Conservation (phyloP, 2,329 filamentous ascomycete species). For the Ophiostoma populinum region DNA sequence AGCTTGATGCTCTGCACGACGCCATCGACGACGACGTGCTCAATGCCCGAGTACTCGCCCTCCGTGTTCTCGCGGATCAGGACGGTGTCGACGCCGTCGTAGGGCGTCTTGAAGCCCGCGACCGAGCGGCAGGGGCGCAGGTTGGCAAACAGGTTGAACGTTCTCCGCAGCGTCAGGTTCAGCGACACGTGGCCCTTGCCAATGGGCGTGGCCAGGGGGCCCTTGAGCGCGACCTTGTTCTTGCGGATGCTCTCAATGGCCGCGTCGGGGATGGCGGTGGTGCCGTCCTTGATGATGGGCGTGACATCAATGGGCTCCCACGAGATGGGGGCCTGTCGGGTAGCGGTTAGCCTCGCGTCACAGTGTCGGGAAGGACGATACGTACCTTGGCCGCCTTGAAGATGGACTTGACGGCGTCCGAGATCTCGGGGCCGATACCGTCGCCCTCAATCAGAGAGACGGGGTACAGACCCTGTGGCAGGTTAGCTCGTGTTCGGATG, state of each 20-base stretch:
- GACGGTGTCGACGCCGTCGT: constrained; percentile 92
- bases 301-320: constrained; percentile 98
- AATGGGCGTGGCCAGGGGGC: constrained; percentile 90
- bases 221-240: constrained; percentile 97
- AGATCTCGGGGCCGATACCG: constrained; percentile 95
- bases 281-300: constrained; percentile 82
- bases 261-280: constrained; percentile 81
- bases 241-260: constrained; percentile 85
- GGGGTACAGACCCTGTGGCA: constrained; percentile 68
- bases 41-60: constrained; percentile 98
- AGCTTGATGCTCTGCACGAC: constrained; percentile 99
- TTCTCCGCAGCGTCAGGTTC: constrained; percentile 94
- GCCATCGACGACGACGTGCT: constrained; percentile 94
- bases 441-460: constrained; percentile 98
- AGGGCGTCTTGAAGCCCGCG: constrained; percentile 94
- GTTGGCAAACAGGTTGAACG: constrained; percentile 99
- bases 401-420: constrained; percentile 96
- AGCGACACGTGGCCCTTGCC: constrained; percentile 99
- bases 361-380: neutral
- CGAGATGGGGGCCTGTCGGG: constrained; percentile 73
- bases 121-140: constrained; percentile 95
- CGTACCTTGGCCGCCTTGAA: constrained; percentile 83
- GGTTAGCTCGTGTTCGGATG: too few relatives aligned
- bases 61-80: constrained; percentile 99
- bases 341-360: constrained; percentile 15